A percentile compares a stretch with the other conserved stretches of the same genome.
phyloP scores from a whole-genome alignment of 78 protist genomes.

The Tieghemostelium lacteum region DNA sequence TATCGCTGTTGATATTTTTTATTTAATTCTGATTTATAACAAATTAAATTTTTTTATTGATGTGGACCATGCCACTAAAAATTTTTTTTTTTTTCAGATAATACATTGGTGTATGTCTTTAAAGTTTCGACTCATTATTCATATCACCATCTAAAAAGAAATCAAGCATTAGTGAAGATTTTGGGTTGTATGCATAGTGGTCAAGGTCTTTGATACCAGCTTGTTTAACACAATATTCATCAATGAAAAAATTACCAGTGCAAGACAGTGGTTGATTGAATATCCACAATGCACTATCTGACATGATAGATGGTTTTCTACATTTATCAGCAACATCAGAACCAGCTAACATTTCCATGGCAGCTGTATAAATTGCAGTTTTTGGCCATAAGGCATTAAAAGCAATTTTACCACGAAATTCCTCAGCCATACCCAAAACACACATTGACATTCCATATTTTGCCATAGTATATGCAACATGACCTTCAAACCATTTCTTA shows the following conservation, averaged over 20 bases:
- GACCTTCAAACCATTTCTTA: slow-evolving; percentile 87
- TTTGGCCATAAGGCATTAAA: slow-evolving; percentile 90
- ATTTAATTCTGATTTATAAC: background rate
- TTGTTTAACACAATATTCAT: slow-evolving; percentile 75
- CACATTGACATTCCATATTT: slow-evolving; percentile 93
- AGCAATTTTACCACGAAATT: slow-evolving; percentile 42
- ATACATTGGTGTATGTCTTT: too few relatives aligned
- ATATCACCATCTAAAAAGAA: slow-evolving; percentile 76
- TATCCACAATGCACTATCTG: slow-evolving; percentile 87
- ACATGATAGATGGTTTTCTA: slow-evolving; percentile 80
- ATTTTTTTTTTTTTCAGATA: too few relatives aligned
- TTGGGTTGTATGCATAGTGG: slow-evolving; percentile 25
- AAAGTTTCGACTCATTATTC: background rate
- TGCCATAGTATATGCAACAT: slow-evolving; percentile 91
- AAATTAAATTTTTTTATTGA: too few relatives aligned
- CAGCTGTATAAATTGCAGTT: slow-evolving; percentile 88
- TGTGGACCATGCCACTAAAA: too few relatives aligned
- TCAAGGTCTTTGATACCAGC: slow-evolving; percentile 45
- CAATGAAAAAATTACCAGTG: slow-evolving; percentile 89
- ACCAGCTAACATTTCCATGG: slow-evolving; percentile 81
- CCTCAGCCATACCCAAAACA: slow-evolving; percentile 86
- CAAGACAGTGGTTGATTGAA: slow-evolving; percentile 47
- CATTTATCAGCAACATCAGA: slow-evolving; percentile 39
- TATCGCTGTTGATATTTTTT: background rate
- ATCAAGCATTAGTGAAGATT: slow-evolving; percentile 43